These are phyloP conservation scores for Lotus japonicus DNA, from an alignment of 306 rosid species.

Conservation along the genomic window DNA sequence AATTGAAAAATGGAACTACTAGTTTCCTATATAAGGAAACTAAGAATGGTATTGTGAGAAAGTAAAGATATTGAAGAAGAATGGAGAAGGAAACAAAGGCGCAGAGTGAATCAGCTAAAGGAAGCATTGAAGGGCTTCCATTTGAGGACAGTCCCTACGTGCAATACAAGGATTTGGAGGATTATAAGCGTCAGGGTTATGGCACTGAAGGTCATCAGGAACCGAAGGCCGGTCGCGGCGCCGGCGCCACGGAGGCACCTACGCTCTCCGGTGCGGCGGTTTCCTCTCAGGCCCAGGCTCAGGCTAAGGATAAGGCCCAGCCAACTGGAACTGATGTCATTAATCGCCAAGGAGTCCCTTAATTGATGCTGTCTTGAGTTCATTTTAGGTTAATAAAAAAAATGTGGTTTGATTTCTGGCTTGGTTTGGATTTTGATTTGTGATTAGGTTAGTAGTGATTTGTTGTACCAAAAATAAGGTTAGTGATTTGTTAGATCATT, in stretches of 20 bases:
- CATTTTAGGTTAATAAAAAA: neutral
- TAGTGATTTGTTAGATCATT: neutral
- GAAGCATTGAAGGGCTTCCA: slow-evolving; percentile 51
- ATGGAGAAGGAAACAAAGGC: neutral
- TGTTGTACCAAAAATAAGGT: too few relatives aligned
- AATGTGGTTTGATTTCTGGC: too few relatives aligned
- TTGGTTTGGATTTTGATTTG: neutral
- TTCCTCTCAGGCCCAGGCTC: slow-evolving; percentile 17
- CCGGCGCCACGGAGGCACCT: slow-evolving; percentile 75
- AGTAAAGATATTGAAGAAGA: neutral
- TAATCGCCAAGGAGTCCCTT: slow-evolving; percentile 32
- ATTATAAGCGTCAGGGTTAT: slow-evolving; percentile 65
- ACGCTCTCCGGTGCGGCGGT: slow-evolving; percentile 53
- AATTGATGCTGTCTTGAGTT: neutral
- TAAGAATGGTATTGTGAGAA: too few relatives aligned
- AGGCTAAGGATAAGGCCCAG: neutral
- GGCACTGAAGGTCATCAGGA: slow-evolving; percentile 72
- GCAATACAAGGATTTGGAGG: slow-evolving; percentile 56
- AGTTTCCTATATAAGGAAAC: neutral
- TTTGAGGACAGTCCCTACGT: slow-evolving; percentile 68
- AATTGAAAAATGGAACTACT: neutral
- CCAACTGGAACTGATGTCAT: slow-evolving; percentile 6
- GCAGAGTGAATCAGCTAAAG: slow-evolving; percentile 5
- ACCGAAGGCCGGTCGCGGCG: slow-evolving; percentile 56
- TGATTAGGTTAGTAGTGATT: neutral